These are phyloP conservation scores for Skeletonema marinoi DNA, from an alignment of 108 stramenopile species.

Conservation along the genomic window DNA sequence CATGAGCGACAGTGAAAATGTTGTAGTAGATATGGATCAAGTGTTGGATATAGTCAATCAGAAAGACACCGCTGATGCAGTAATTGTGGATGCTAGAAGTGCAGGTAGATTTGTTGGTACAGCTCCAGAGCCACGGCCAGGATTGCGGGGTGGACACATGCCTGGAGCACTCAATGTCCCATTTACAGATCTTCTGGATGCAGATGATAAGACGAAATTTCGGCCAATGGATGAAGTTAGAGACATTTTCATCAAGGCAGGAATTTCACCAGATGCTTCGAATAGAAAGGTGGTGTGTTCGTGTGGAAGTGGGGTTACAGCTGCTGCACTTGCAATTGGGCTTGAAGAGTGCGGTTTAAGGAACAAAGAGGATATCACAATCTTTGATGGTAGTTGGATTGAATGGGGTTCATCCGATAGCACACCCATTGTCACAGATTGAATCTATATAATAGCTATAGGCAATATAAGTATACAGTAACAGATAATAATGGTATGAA, in stretches of 20 bases:
- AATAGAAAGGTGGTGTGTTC: constrained; percentile 47
- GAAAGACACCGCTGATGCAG: constrained; percentile 4
- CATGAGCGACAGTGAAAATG: constrained; percentile 7
- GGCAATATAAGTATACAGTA: background rate
- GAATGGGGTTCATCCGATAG: constrained; percentile 62
- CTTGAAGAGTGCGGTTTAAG: constrained; percentile 65
- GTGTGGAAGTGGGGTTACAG: constrained; percentile 79
- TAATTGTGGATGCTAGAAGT: constrained; percentile 66
- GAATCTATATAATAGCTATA: background rate
- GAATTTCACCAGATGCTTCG: constrained; percentile 25
- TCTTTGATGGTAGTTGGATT: constrained; percentile 82
- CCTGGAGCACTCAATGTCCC: constrained; percentile 70
- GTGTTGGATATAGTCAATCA: constrained; percentile 44
- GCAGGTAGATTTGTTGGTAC: constrained; percentile 37
- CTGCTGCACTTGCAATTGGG: constrained; percentile 61
- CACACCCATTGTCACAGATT: constrained; percentile 54
- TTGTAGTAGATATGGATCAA: constrained; percentile 46
- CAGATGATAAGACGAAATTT: constrained; percentile 42
- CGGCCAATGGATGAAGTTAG: constrained; percentile 44
- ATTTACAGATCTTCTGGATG: constrained; percentile 44
- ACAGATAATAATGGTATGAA: background rate
- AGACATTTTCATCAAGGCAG: constrained; percentile 47
- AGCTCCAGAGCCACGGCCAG: constrained; percentile 54
- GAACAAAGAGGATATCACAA: constrained; percentile 40
- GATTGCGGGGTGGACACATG: constrained; percentile 62